Evolutionary conservation across 139 green algal genomes (phyloP).

Genomic region (Chlorella sp.): DNA sequence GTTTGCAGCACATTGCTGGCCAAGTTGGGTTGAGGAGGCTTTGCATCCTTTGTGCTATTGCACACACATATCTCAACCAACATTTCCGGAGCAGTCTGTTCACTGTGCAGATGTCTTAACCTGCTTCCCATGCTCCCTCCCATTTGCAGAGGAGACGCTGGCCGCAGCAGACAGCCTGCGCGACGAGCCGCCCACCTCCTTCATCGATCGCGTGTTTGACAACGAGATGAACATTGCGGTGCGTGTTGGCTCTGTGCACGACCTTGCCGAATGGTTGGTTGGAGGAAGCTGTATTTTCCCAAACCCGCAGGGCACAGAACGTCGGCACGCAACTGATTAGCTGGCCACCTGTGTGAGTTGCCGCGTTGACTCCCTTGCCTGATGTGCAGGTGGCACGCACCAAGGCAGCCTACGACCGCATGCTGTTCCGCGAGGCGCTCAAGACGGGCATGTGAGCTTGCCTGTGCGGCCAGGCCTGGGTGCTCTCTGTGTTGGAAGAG

Average conservation of each 20-base stretch:
- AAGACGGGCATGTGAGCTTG: conserved; percentile 70
- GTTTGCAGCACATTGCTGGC: not conserved
- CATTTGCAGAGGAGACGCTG: conserved; percentile 79
- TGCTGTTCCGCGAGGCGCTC: conserved; percentile 97
- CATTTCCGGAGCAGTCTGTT: too few species aligned
- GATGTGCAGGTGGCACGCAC: conserved; percentile 29
- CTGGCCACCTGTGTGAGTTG: too few species aligned
- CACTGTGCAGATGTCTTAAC: too few species aligned
- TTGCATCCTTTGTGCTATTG: too few species aligned
- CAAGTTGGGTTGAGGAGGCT: too few species aligned
- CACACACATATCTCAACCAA: too few species aligned
- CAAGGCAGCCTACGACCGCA: conserved; percentile 75
- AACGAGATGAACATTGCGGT: conserved; percentile 94
- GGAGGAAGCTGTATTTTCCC: conserved; percentile 21
- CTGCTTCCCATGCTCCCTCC: too few species aligned
- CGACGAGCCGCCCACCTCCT: conserved; percentile 61
- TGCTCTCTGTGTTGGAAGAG: not conserved
- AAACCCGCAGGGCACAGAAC: too few species aligned
- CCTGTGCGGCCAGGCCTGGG: not conserved
- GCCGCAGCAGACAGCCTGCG: conserved; percentile 63
- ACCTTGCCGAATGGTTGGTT: not conserved
- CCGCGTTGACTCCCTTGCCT: not conserved
- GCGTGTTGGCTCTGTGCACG: too few species aligned
- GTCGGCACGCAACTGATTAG: too few species aligned
- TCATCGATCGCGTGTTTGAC: conserved; percentile 91